phyloP scores from a whole-genome alignment of 2,329 filamentous ascomycete genomes.

The Teratosphaeria destructans region DNA sequence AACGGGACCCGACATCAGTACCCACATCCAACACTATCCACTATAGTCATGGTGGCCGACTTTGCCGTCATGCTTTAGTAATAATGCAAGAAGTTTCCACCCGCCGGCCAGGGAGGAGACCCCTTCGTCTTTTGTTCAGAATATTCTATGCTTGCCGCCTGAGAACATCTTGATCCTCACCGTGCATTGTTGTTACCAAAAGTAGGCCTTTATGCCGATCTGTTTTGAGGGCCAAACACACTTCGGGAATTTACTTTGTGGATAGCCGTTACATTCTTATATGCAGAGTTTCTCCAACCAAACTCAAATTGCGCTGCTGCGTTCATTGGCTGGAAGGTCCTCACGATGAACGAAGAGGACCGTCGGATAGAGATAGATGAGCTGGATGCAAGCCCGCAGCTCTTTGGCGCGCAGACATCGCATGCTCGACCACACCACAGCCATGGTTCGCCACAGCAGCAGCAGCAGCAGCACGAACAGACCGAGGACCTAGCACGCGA shows the following conservation, averaged over 20 bases:
- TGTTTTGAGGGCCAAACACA: neutral
- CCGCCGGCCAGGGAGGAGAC: neutral
- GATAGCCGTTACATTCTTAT: neutral
- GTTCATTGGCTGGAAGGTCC: neutral
- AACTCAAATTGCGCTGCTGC: neutral
- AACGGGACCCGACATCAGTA: neutral
- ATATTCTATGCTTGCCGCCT: neutral
- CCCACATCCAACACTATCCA: neutral
- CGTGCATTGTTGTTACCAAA: neutral
- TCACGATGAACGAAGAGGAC: slow-evolving; percentile 44
- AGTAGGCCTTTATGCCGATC: neutral
- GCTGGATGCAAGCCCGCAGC: slow-evolving; percentile 40
- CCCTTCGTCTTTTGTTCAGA: neutral
- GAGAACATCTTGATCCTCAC: neutral
- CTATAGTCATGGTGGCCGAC: neutral
- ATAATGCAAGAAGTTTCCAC: neutral
- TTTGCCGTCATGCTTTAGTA: neutral
- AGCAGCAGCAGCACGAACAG: slow-evolving; percentile 17
- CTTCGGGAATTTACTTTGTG: neutral
- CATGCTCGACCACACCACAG: slow-evolving; percentile 18
- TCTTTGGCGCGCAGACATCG: slow-evolving; percentile 11
- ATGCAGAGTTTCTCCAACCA: neutral
- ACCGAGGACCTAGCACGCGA: slow-evolving; percentile 11
- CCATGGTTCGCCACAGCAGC: slow-evolving; percentile 10
- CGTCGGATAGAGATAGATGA: slow-evolving; percentile 46